phyloP scores from a whole-genome alignment of 2,329 filamentous ascomycete genomes.

The Trichoderma sp. region DNA sequence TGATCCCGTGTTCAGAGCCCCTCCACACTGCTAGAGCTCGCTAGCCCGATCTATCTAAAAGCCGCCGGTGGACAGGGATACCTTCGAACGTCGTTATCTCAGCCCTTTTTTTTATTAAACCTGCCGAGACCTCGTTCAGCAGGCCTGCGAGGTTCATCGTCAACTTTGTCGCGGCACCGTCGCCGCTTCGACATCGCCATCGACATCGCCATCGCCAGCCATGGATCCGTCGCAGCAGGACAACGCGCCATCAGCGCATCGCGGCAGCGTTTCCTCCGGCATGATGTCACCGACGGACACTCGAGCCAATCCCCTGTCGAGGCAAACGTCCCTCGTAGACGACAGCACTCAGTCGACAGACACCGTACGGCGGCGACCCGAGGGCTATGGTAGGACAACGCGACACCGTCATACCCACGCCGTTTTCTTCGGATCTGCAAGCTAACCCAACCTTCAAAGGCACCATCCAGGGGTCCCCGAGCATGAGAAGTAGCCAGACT shows the following conservation, averaged over 20 bases:
- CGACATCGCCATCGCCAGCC: conserved; percentile 22
- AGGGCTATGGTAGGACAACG: conserved; percentile 53
- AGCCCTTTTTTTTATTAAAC: conserved; percentile 16
- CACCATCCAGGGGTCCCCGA: conserved; percentile 27
- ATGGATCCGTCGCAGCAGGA: conserved; percentile 46
- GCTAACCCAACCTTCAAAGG: conserved; percentile 24
- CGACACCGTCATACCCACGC: conserved; percentile 1
- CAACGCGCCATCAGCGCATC: conserved; percentile 36
- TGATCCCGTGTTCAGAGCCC: conserved; percentile 21
- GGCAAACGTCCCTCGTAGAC: conserved; percentile 36
- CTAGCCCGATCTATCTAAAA: conserved; percentile 17
- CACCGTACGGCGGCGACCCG: conserved; percentile 57
- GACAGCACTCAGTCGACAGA: conserved; percentile 58
- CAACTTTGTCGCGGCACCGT: conserved; percentile 8
- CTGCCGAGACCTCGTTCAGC: neutral
- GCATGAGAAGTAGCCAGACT: conserved; percentile 32
- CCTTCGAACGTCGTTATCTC: conserved; percentile 1
- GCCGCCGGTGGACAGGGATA: conserved; percentile 17
- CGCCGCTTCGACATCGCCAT: neutral
- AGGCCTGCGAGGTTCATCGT: conserved; percentile 7
- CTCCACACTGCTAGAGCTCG: conserved; percentile 20
- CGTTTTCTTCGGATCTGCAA: neutral
- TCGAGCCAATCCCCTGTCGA: conserved; percentile 37
- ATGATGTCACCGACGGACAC: conserved; percentile 51
- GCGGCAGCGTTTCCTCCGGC: conserved; percentile 37